Evolutionary conservation across 257 asterid genomes (phyloP), one percentile per base, ranked within the genome.

Genomic region (Solanum neorickii): DNA sequence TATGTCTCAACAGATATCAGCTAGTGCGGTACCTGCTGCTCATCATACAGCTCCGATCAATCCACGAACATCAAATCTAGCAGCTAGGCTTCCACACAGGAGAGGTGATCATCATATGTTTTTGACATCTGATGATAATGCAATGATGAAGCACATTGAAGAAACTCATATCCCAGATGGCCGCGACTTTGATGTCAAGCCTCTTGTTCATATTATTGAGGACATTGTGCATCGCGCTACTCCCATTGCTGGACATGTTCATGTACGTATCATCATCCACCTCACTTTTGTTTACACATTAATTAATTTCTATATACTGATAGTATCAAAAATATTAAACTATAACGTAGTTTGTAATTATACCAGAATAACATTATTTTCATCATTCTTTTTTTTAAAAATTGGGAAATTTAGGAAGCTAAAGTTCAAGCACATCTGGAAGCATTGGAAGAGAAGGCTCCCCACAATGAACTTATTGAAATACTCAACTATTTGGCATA

Each of bases 141-240:
- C 91, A 14, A 92, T 94, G 91, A 87, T 90, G 91, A 93, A 90
- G 88, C 96, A 93, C 42, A 88, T 95, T 49, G 70, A 44, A 76
- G 89, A 78, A 49, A 90, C 92, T 16, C 96, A 95, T 86, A 92
- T 91, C 35, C 94, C 94, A 3, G 95, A 94, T 68, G 89, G 92
- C 1, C 93, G 91, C 29, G 94, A 92, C 5, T 92, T 92, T 25
- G 93, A 95, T 9, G 95, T 94, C 46, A 91, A 74, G 66, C 92
- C 95, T 3, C 90, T 95, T 33, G 89, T 95, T 18, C 77, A 88
- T 82, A 84, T 94, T 39, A 42, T 94, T 41, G 98, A 93, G 93
- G 94, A 94, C 21, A 94, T 95, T 87, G 78, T 95, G 87, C 90
- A 87, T 9, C 94, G 87, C 80, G 92, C 91, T 87, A 90, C 95